These are phyloP conservation scores for Jatropha podagrica DNA, from an alignment of 441 rosid genomes.

Conservation along the genomic window DNA sequence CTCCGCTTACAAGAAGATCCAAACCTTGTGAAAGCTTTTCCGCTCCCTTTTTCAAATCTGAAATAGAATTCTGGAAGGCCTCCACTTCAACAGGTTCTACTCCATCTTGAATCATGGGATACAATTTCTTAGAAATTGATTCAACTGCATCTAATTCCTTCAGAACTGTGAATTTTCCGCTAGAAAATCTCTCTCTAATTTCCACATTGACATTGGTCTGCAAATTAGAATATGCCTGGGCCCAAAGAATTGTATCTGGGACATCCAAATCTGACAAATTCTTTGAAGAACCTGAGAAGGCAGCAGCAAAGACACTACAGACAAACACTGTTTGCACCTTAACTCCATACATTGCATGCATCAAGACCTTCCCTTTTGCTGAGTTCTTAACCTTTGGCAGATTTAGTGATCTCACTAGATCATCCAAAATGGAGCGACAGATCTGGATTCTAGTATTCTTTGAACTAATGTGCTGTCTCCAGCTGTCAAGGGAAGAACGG, in stretches of 20 bases:
- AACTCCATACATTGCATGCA: constrained; percentile 84
- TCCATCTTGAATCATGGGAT: constrained; percentile 54
- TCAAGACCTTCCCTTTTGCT: constrained; percentile 82
- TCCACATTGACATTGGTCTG: constrained; percentile 50
- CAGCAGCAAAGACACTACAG: constrained; percentile 67
- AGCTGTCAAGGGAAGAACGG: constrained; percentile 59
- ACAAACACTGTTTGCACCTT: constrained; percentile 75
- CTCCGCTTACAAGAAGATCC: constrained; percentile 63
- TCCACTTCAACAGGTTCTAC: constrained; percentile 31
- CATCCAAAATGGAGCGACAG: constrained; percentile 52
- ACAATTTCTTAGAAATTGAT: constrained; percentile 44
- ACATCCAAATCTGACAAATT: constrained; percentile 50
- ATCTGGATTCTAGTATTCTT: constrained; percentile 65
- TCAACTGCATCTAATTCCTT: constrained; percentile 73
- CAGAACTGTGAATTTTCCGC: constrained; percentile 41
- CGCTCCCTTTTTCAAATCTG: constrained; percentile 35
- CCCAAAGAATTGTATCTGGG: constrained; percentile 57
- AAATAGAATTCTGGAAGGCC: constrained; percentile 38
- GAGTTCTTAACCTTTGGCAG: constrained; percentile 92
- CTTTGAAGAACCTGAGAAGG: constrained; percentile 62
- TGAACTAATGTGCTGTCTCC: constrained; percentile 60
- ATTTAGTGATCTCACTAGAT: constrained; percentile 51
- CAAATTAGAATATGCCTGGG: constrained; percentile 50
- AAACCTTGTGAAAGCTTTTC: constrained; percentile 58
- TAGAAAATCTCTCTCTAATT: constrained; percentile 39